These are phyloP conservation scores for Rugonectria rugulosa DNA, from an alignment of 2,329 filamentous ascomycete genomes.

Conservation along the genomic window DNA sequence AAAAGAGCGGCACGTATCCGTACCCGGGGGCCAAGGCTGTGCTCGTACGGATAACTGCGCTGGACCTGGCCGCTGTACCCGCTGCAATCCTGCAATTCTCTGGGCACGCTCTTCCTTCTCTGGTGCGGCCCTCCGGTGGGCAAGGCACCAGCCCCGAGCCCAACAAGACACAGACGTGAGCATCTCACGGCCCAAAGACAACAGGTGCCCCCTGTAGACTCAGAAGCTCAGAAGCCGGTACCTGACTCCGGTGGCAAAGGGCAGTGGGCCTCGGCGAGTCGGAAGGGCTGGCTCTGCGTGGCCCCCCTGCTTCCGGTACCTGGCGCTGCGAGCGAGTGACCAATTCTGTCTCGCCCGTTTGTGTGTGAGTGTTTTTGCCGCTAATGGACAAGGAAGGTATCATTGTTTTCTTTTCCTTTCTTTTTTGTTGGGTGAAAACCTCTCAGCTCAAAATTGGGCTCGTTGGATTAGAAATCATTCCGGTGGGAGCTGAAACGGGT, in stretches of 20 bases:
- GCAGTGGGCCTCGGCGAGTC: constrained; percentile 27
- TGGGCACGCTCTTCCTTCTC: too few species aligned
- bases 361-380: not conserved
- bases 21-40: constrained; percentile 7
- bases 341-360: not conserved
- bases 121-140: not conserved
- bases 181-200: too few species aligned
- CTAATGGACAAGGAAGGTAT: not conserved
- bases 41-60: too few species aligned
- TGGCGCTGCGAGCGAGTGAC: constrained; percentile 27
- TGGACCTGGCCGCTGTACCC: constrained; percentile 4
- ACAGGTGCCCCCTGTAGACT: constrained; percentile 22
- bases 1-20: too few species aligned
- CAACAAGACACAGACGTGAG: too few species aligned
- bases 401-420: too few species aligned
- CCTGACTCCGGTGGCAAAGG: constrained; percentile 31
- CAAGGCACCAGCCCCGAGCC: constrained; percentile 5
- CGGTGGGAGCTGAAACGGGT: too few species aligned
- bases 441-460: too few species aligned
- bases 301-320: constrained; percentile 40
- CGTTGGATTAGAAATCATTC: too few species aligned
- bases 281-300: constrained; percentile 25
- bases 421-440: not conserved
- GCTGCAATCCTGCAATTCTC: not conserved
- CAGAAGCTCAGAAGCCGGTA: constrained; percentile 19